Evolutionary conservation across 2,329 filamentous ascomycete genomes (phyloP).

Genomic region (Xylariaceae sp.): DNA sequence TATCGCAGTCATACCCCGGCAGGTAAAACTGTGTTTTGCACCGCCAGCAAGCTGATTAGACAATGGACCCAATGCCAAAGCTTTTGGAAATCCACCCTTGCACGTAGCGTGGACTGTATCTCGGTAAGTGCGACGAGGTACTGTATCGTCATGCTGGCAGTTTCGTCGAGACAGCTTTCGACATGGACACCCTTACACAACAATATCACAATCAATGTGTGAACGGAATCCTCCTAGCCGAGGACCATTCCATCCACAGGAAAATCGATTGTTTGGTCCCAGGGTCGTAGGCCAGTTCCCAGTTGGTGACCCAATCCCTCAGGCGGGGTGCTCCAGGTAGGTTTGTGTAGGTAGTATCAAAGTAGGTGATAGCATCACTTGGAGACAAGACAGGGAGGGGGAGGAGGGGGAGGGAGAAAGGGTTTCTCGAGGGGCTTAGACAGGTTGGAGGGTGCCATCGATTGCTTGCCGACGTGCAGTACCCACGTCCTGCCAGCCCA

Average conservation of each 20-base stretch:
- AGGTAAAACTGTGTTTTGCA: constrained; percentile 10
- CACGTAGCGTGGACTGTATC: no score
- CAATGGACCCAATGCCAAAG: neutral
- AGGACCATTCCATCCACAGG: constrained; percentile 13
- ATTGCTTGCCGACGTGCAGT: constrained; percentile 5
- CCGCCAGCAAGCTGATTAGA: constrained; percentile 13
- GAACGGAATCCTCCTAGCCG: constrained; percentile 14
- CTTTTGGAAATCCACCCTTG: neutral
- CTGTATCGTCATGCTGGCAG: neutral
- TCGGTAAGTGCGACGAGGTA: no score
- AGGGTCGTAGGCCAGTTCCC: constrained; percentile 1
- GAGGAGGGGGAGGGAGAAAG: constrained; percentile 12
- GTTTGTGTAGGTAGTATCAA: neutral
- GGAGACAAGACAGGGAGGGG: neutral
- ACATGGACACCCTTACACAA: neutral
- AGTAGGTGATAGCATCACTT: neutral
- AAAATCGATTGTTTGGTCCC: constrained; percentile 7
- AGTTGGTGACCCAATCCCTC: constrained; percentile 4
- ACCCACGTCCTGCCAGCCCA: neutral
- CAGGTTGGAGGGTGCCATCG: constrained; percentile 5
- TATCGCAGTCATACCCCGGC: constrained; percentile 7
- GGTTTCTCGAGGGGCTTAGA: constrained; percentile 6
- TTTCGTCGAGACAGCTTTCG: neutral
- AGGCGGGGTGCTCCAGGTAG: constrained; percentile 2
- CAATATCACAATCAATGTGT: neutral